A percentile compares a stretch with the other conserved stretches of the same genome.
These are phyloP conservation scores for Paecilomyces sp. DNA, from an alignment of 2,329 filamentous ascomycete genomes.

Conservation along the genomic window DNA sequence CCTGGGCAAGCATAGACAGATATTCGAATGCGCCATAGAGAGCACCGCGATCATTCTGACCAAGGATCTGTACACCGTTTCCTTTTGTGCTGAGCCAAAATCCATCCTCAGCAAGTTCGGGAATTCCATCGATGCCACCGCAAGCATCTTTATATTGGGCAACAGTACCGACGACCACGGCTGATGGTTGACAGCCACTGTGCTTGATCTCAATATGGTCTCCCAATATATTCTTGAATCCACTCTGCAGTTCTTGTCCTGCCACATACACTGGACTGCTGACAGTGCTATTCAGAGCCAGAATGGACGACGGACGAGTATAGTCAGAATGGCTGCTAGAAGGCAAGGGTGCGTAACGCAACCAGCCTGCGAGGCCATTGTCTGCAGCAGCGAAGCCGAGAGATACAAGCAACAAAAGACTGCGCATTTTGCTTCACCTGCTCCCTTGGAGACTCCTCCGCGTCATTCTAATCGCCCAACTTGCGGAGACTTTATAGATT, in stretches of 20 bases:
- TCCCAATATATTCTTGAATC: slow-evolving; percentile 52
- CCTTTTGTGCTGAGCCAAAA: slow-evolving; percentile 52
- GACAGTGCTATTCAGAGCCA: slow-evolving; percentile 48
- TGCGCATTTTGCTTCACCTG: slow-evolving; percentile 1
- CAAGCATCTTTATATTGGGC: slow-evolving; percentile 19
- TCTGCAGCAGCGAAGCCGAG: slow-evolving; percentile 43
- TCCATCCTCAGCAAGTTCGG: slow-evolving; percentile 36
- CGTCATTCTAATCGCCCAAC: background rate
- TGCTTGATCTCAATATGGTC: slow-evolving; percentile 33
- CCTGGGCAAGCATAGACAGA: slow-evolving; percentile 57
- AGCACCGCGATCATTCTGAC: slow-evolving; percentile 59
- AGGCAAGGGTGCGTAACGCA: slow-evolving; percentile 54
- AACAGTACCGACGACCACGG: slow-evolving; percentile 25
- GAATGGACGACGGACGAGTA: slow-evolving; percentile 42
- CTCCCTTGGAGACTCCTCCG: background rate
- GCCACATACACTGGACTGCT: slow-evolving; percentile 54
- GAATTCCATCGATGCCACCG: slow-evolving; percentile 11
- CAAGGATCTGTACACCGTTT: slow-evolving; percentile 50
- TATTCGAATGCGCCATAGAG: slow-evolving; percentile 66
- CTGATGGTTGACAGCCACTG: slow-evolving; percentile 14
- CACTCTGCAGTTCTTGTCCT: slow-evolving; percentile 51
- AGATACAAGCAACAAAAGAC: slow-evolving; percentile 3
- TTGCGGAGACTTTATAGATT: background rate
- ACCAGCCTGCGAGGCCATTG: slow-evolving; percentile 55
- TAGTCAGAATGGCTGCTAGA: slow-evolving; percentile 29